phyloP scores from a whole-genome alignment of 306 rosid species.

The Quercus wislizeni region DNA sequence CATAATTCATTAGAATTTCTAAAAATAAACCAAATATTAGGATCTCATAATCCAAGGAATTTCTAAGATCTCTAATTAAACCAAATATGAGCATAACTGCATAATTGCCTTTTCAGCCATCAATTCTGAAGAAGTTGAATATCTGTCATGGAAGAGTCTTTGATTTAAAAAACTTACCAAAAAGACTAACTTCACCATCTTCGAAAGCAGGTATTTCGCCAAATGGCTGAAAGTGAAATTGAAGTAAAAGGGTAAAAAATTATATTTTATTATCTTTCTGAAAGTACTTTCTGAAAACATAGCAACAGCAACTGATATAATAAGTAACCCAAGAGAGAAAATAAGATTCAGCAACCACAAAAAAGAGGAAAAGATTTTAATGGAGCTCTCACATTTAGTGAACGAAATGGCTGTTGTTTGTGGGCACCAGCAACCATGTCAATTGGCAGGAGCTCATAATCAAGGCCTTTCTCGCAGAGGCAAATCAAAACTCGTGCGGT shows the following conservation, averaged over 20 bases:
- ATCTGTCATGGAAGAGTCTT: not conserved
- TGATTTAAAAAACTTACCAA: slow-evolving; percentile 6
- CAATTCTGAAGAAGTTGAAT: too few species aligned
- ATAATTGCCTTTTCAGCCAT: too few species aligned
- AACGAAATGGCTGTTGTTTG: slow-evolving; percentile 9
- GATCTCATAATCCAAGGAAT: too few species aligned
- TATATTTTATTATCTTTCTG: not conserved
- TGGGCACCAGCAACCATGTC: not conserved
- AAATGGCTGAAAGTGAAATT: slow-evolving; percentile 17
- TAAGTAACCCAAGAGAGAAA: not conserved
- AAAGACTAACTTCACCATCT: slow-evolving; percentile 11
- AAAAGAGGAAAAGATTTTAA: not conserved
- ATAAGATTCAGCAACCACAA: not conserved
- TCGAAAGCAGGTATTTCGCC: slow-evolving; percentile 22
- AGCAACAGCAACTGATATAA: not conserved
- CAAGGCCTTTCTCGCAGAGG: slow-evolving; percentile 25
- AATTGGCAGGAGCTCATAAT: not conserved
- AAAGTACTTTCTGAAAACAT: not conserved
- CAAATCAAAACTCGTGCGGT: slow-evolving; percentile 24
- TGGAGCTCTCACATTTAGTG: slow-evolving; percentile 13
- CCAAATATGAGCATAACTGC: too few species aligned
- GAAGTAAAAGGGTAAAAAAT: not conserved
- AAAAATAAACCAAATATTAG: too few species aligned
- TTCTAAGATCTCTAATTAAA: too few species aligned
- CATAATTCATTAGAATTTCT: too few species aligned